Evolutionary conservation across 179 eudicot genomes (phyloP).

Genomic region (Nepenthes alata): DNA sequence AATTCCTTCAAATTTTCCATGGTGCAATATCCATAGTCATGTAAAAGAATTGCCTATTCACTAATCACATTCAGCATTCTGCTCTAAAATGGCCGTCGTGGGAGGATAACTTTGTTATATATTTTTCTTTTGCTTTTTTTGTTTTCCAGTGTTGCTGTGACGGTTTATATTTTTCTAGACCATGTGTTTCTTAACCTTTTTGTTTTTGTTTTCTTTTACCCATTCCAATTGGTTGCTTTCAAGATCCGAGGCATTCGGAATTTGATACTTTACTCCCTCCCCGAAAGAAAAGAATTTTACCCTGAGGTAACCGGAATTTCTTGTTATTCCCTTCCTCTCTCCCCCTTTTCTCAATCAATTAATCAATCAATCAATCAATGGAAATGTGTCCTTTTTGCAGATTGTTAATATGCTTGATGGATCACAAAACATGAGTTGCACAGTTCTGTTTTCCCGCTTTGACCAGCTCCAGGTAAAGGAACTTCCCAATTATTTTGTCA

Average conservation of each 20-base stretch:
- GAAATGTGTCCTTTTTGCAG: constrained; percentile 21
- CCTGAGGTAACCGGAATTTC: constrained; percentile 59
- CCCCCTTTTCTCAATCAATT: not conserved
- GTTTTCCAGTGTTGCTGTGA: too few relatives aligned
- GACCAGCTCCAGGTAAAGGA: constrained; percentile 64
- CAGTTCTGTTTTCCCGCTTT: constrained; percentile 58
- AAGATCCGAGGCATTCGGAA: constrained; percentile 87
- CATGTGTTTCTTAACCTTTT: not conserved
- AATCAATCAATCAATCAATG: not conserved
- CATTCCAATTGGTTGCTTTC: not conserved
- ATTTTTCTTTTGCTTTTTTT: too few relatives aligned
- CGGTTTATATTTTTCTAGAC: too few relatives aligned
- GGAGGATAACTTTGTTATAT: too few relatives aligned
- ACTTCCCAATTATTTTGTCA: not conserved
- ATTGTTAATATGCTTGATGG: constrained; percentile 83
- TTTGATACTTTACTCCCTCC: constrained; percentile 80
- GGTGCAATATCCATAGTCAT: too few relatives aligned
- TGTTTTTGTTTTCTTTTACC: constrained; percentile 3
- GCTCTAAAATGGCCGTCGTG: too few relatives aligned
- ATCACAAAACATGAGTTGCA: constrained; percentile 60
- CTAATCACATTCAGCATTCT: too few relatives aligned
- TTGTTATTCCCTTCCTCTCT: not conserved
- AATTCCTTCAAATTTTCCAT: too few relatives aligned
- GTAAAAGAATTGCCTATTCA: too few relatives aligned
- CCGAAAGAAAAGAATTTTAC: constrained; percentile 90